These are phyloP conservation scores for Dendrobium huoshanense DNA, from an alignment of 106 monocot genomes.

Conservation along the genomic window DNA sequence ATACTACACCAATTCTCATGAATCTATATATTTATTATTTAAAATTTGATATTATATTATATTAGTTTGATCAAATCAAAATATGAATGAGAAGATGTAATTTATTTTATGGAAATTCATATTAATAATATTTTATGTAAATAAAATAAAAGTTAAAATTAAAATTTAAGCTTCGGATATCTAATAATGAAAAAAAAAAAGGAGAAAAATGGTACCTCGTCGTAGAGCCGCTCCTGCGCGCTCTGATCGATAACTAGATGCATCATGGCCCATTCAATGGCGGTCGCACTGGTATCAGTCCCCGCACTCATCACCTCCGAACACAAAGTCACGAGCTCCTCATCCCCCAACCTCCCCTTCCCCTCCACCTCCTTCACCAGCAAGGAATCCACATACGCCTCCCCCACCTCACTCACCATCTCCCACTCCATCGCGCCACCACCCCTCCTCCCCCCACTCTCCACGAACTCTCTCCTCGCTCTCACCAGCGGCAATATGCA, in stretches of 20 bases:
- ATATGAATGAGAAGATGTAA: no score
- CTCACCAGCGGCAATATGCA: conserved; percentile 52
- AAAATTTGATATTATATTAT: no score
- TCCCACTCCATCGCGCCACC: conserved; percentile 11
- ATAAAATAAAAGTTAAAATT: no score
- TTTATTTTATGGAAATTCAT: no score
- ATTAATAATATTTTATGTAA: no score
- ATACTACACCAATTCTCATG: no score
- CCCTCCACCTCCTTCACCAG: conserved; percentile 43
- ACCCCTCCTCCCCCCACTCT: conserved; percentile 7
- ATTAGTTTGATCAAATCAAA: no score
- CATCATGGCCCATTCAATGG: conserved; percentile 76
- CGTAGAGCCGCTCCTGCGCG: conserved; percentile 48
- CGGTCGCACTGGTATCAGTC: conserved; percentile 92
- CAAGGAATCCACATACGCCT: conserved; percentile 87
- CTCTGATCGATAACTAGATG: conserved; percentile 62
- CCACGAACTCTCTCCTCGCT: conserved; percentile 47
- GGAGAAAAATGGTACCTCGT: conserved; percentile 26
- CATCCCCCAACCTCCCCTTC: conserved; percentile 51
- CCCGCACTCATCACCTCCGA: conserved; percentile 99
- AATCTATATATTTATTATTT: no score
- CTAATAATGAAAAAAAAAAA: neutral
- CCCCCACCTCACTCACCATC: conserved; percentile 66
- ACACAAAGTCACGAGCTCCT: conserved; percentile 79
- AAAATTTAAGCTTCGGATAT: no score